Evolutionary conservation across 345 rosid genomes (phyloP).

Genomic region (Streptanthus diversifolius): DNA sequence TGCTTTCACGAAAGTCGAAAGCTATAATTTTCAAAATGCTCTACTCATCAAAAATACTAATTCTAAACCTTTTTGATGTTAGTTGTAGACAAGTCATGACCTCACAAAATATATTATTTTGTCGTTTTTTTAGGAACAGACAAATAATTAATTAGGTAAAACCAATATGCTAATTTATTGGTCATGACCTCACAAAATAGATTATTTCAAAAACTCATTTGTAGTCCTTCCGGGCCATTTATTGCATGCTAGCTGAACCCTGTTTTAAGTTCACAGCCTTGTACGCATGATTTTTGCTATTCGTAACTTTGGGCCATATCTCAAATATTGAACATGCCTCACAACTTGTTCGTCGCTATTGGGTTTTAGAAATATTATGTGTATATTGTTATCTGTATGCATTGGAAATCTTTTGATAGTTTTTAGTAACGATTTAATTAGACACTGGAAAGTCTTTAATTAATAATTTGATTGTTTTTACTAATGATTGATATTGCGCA

Average conservation of each 20-base stretch:
- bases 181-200: too few relatives aligned
- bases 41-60: background rate
- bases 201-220: background rate
- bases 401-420: too few relatives aligned
- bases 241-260: background rate
- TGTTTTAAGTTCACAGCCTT: background rate
- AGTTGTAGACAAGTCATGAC: too few relatives aligned
- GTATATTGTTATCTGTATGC: too few relatives aligned
- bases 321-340: background rate
- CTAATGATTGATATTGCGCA: too few relatives aligned
- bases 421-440: too few relatives aligned
- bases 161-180: too few relatives aligned
- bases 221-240: background rate
- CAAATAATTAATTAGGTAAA: too few relatives aligned
- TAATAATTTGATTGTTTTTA: too few relatives aligned
- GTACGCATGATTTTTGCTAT: background rate
- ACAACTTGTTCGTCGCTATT: background rate
- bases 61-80: background rate
- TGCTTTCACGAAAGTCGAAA: background rate
- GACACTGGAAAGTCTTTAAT: too few relatives aligned
- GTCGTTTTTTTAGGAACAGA: too few relatives aligned
- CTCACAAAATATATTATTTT: too few relatives aligned
- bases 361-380: background rate
- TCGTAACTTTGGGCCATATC: background rate
- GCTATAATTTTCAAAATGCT: background rate